These are phyloP conservation scores for Tricholoma saponaceum DNA, from an alignment of 768 basidiomycete genomes.

Conservation along the genomic window DNA sequence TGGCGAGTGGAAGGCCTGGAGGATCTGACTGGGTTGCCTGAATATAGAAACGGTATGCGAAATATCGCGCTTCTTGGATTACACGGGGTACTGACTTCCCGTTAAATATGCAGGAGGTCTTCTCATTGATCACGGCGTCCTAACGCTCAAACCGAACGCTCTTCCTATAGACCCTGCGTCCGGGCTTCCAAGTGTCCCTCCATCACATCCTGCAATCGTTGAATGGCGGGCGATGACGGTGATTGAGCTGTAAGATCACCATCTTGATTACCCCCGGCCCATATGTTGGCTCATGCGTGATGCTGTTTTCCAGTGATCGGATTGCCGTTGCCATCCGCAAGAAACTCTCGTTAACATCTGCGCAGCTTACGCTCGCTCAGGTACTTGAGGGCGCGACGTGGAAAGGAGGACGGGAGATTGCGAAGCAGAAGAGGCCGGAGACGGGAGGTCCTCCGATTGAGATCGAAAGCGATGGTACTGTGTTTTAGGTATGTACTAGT, in stretches of 20 bases:
- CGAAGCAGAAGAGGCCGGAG: constrained; percentile 66
- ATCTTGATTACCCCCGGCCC: no score
- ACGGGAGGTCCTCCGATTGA: constrained; percentile 85
- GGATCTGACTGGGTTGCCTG: constrained; percentile 89
- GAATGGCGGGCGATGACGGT: constrained; percentile 98
- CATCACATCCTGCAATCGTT: constrained; percentile 87
- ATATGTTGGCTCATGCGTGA: background rate
- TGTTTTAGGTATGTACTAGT: constrained; percentile 43
- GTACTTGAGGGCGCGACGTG: constrained; percentile 94
- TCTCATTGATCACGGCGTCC: constrained; percentile 77
- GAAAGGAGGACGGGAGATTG: constrained; percentile 95
- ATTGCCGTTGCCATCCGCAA: constrained; percentile 67
- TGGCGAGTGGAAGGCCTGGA: constrained; percentile 84
- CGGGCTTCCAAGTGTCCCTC: constrained; percentile 57
- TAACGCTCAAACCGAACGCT: constrained; percentile 57
- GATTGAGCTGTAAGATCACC: constrained; percentile 79
- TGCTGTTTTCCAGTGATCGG: constrained; percentile 58
- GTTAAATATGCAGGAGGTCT: constrained; percentile 61
- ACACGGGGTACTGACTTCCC: background rate
- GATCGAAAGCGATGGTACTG: constrained; percentile 81
- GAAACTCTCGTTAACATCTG: constrained; percentile 44
- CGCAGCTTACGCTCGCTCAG: constrained; percentile 74
- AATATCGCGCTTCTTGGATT: background rate
- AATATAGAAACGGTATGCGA: constrained; percentile 83
- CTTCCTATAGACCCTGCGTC: constrained; percentile 48